Evolutionary conservation across 371 early-diverging fungal genomes (phyloP), one percentile per base, ranked within the genome.

Genomic region (Haplosporangium sp.): DNA sequence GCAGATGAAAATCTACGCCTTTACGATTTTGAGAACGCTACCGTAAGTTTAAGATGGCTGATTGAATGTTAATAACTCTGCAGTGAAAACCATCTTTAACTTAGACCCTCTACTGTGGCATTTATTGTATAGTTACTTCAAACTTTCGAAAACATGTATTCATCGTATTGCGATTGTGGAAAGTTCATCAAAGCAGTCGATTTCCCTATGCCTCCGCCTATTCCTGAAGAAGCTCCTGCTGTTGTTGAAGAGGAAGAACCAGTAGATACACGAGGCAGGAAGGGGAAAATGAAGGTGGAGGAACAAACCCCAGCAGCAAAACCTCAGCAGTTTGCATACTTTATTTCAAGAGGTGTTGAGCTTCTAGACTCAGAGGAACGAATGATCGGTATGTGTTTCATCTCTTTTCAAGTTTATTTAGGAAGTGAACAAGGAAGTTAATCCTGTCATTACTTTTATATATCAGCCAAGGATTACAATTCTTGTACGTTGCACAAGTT

Each of bases 161-260:
- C 95, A 35, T 95, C 93, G 27, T 97, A 96, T 77, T 96, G 96
- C 83, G 96, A 97, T 82, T 95, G 94, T 72, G 93, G 90, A 63
- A 95, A 95, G 82, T 93, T 95, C 70, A 88, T 96, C 17, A 77
- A 86, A 52, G 90, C 88, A 79, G 71, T 91, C 19, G 95, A 95
- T 58, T 85, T 84, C 39, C 85, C 85, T 4, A 60, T 50, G 37
- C 77, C 72, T 65, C 88, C 44, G 68, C 75, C 75, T 65, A 37
- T 72, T 38, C 72, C 74, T 2, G 72, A 81, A 42, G 72, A 65
- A 19, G 71, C 82, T 15, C 87, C 88, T 27, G 61, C 81, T 1
- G 65, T 39, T 19, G 57, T 20, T 4, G 57, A 13, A 9, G 63
- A 63, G 6, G 67, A 70, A 20, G 77, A 72, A 9, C 27, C 45